Base-by-base conservation (phyloP, 1,139 yeast genomes). In the Sugiyamaella paludigena region DNA sequence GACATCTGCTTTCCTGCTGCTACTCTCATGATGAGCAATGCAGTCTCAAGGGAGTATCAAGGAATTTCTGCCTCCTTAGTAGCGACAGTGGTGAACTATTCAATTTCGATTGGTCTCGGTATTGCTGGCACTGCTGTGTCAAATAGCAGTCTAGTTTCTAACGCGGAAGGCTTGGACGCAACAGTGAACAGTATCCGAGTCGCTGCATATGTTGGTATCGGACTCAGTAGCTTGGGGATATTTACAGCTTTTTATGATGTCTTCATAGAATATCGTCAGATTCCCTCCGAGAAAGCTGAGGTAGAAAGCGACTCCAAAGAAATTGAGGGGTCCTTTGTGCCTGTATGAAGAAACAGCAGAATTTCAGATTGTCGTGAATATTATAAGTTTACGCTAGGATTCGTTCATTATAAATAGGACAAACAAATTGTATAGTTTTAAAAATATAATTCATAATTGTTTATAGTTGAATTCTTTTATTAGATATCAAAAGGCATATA, bases 1-100 rank as follows among this genome's bases (percentile, higher is more conserved):
- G 87, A 82, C 60, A 74, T 78, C 71, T 78, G 83, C 43, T 81
- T 81, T 62, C 87, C 87, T 0, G 79, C 86, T 0, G 83, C 78
- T 1, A 74, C 80, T 8, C 70, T 81, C 47, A 67, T 81, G 35
- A 65, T 82, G 31, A 71, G 79, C 33, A 68, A 74, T 40, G 65
- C 72, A n/a, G 70, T 82, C 30, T 84, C 85, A 0, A 64, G 68
- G 39, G 65, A 74, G 24, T 74, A 77, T 51, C 87, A 83, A 60
- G 88, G 87, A 3, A 72, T 80, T 47, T 84, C 87, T 0, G 87
- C 83, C 0, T 79, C 86, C 0, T 68, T 83, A 48, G 80, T 82
- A 2, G 74, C 80, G 4, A 80, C 87, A 0, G 73, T 76, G 46
- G 81, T 81, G 32, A 81, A 82, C 61, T 83, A 82, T 59, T 76